Evolutionary conservation across 257 asterid species (phyloP), one percentile per base, ranked within the genome.

Genomic region (Plantago ovata): DNA sequence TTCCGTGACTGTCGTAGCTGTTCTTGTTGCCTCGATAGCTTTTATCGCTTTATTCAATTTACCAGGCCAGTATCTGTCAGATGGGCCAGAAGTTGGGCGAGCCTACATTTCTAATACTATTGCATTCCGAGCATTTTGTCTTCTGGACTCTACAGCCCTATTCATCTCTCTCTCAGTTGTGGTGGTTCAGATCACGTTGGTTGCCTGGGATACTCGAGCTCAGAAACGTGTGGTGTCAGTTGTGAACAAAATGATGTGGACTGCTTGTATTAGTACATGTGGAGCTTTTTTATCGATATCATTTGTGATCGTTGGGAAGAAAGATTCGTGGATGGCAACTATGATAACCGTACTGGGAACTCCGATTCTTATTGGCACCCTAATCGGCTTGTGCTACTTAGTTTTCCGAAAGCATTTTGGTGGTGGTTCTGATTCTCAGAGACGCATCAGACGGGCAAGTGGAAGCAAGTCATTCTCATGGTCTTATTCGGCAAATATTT

Each of bases 161-260:
- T 93, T 93, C 80, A 84, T 93, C 61, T 93, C 99, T 38, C 73
- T 89, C 0, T 84, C 99, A 0, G 99, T 93, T 1, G 99, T 93
- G 0, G 96, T 93, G 0, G 88, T 93, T 58, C 99, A 93, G 79
- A 93, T 89, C 60, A 89, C 99, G 0, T 54, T 93, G 52, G 92
- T 93, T 9, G 96, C 97, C 0, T 89, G 96, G 97, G 97, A 93
- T 57, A 89, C 97, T 1, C 69, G 75, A 16, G 94, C 99, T 13
- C 97, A 93, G 78, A 86, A 74, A 67, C 85, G 72, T 55, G 84
- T 93, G 0, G 97, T 93, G 19, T 84, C 96, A 0, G 86, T 93
- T 4, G 95, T 93, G 65, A 93, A 93, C 58, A 93, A 93, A 81
- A 58, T 93, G 72, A 89, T 93, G 99, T 93, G 99, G 99, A 87